These are phyloP conservation scores for Mortierella sp. DNA, from an alignment of 371 early-diverging fungal species.

Conservation along the genomic window DNA sequence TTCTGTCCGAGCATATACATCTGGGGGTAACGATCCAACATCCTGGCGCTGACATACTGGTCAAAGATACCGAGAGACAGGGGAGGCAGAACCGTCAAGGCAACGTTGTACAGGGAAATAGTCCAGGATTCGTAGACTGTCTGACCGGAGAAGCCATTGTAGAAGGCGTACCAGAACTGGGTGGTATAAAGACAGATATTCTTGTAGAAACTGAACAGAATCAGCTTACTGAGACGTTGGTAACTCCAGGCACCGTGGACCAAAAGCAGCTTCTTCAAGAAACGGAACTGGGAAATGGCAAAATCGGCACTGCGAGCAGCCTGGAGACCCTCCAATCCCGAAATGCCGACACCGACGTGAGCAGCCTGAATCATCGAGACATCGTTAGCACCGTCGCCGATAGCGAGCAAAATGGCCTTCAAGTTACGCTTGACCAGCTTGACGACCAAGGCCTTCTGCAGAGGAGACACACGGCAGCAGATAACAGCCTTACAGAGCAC, in stretches of 20 bases:
- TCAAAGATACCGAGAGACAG: constrained; percentile 94
- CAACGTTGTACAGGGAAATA: constrained; percentile 91
- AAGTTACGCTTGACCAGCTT: constrained; percentile 86
- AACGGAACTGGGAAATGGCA: constrained; percentile 95
- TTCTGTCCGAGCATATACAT: constrained; percentile 96
- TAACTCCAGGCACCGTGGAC: constrained; percentile 98
- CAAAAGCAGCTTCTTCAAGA: constrained; percentile 88
- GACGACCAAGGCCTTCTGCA: constrained; percentile 96
- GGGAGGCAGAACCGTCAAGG: constrained; percentile 93
- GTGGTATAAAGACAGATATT: constrained; percentile 97
- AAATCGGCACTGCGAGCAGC: constrained; percentile 98
- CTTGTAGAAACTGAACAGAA: constrained; percentile 95
- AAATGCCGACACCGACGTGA: constrained; percentile 97
- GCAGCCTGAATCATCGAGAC: constrained; percentile 99
- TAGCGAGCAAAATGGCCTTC: constrained; percentile 86
- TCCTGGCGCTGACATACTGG: constrained; percentile 92
- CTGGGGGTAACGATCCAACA: constrained; percentile 96
- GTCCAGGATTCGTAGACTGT: constrained; percentile 97
- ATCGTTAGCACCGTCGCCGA: constrained; percentile 99
- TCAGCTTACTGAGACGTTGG: constrained; percentile 89
- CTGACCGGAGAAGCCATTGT: constrained; percentile 93
- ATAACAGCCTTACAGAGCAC: constrained; percentile 88
- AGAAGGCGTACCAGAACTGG: constrained; percentile 97
- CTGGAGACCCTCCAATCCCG: constrained; percentile 97
- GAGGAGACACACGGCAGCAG: constrained; percentile 95